A percentile compares a stretch with the other conserved stretches of the same genome.
These are phyloP conservation scores for Paecilomyces dactylethromorphus DNA, from an alignment of 2,329 filamentous ascomycete species.

Conservation along the genomic window DNA sequence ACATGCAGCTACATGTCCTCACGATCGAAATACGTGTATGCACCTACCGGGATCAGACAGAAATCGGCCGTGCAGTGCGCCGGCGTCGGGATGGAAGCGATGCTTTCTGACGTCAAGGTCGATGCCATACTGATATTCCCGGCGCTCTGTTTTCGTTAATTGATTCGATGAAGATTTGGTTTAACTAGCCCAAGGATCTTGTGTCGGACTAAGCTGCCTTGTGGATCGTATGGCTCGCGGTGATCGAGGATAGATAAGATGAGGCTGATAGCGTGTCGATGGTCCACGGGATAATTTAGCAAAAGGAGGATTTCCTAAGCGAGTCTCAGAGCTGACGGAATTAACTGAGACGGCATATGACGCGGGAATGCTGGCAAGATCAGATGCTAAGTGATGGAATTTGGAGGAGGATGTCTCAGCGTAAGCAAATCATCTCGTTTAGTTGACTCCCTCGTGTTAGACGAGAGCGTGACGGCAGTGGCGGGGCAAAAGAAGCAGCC, in stretches of 20 bases:
- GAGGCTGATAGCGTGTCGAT: not conserved
- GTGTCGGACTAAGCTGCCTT: not conserved
- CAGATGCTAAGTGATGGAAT: not conserved
- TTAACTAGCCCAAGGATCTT: not conserved
- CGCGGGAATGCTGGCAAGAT: not conserved
- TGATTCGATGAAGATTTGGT: not conserved
- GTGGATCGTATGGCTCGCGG: not conserved
- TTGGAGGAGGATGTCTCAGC: not conserved
- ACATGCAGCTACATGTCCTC: not conserved
- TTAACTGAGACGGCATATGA: not conserved
- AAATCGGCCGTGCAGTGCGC: slow-evolving; percentile 79
- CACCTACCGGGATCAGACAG: slow-evolving; percentile 72
- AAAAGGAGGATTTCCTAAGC: not conserved
- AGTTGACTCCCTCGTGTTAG: not conserved
- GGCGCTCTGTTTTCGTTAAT: not conserved
- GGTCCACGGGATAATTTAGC: not conserved
- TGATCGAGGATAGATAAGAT: not conserved
- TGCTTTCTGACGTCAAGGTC: slow-evolving; percentile 1
- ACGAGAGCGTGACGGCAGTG: not conserved
- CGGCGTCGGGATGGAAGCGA: slow-evolving; percentile 51
- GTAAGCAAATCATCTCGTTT: not conserved
- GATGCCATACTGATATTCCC: not conserved
- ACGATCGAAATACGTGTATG: not conserved
- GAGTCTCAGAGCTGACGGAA: too few species aligned
- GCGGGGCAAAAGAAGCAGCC: not conserved